These are phyloP conservation scores for Pythium brassicae DNA, from an alignment of 352 stramenopile species.

Conservation along the genomic window DNA sequence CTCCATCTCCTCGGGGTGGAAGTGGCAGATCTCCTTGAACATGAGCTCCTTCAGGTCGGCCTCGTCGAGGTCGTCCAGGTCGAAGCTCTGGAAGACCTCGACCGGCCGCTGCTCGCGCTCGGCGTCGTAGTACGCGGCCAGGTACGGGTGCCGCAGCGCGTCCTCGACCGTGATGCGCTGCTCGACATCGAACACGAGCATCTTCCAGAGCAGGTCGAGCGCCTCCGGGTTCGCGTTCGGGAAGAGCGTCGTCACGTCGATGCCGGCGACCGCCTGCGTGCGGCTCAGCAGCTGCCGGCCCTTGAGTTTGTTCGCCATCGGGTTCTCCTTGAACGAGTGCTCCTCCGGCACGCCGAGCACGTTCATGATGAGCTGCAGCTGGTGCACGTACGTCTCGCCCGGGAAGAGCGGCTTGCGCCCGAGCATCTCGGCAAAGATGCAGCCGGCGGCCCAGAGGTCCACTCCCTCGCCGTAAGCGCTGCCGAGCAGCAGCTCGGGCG, in stretches of 20 bases:
- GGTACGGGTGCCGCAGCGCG: conserved; percentile 95
- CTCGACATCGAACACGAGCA: conserved; percentile 91
- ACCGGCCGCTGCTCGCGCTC: conserved; percentile 60
- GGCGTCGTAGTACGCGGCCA: conserved; percentile 86
- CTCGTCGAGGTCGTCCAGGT: conserved; percentile 80
- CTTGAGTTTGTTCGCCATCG: conserved; percentile 85
- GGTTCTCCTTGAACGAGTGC: conserved; percentile 87
- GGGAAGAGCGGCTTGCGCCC: conserved; percentile 83
- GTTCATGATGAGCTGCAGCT: conserved; percentile 89
- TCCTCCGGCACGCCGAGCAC: conserved; percentile 83
- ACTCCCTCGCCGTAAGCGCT: conserved; percentile 82
- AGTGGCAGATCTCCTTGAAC: conserved; percentile 89
- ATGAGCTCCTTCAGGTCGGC: conserved; percentile 86
- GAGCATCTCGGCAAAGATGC: conserved; percentile 88
- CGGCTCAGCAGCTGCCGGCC: conserved; percentile 77
- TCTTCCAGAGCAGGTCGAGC: conserved; percentile 83
- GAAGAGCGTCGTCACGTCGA: conserved; percentile 80
- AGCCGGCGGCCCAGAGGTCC: conserved; percentile 83
- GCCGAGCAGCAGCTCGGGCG: conserved; percentile 79
- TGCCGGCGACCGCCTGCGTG: conserved; percentile 74
- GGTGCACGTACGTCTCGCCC: conserved; percentile 83
- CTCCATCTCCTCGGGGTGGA: conserved; percentile 86
- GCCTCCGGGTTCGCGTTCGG: conserved; percentile 84
- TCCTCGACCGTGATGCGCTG: conserved; percentile 95
- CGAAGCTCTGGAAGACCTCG: conserved; percentile 83